Percentiles rank a stretch among this genome's conserved stretches.
phyloP scores from a whole-genome alignment of 768 basidiomycete genomes.

The Boletellus emodensis region DNA sequence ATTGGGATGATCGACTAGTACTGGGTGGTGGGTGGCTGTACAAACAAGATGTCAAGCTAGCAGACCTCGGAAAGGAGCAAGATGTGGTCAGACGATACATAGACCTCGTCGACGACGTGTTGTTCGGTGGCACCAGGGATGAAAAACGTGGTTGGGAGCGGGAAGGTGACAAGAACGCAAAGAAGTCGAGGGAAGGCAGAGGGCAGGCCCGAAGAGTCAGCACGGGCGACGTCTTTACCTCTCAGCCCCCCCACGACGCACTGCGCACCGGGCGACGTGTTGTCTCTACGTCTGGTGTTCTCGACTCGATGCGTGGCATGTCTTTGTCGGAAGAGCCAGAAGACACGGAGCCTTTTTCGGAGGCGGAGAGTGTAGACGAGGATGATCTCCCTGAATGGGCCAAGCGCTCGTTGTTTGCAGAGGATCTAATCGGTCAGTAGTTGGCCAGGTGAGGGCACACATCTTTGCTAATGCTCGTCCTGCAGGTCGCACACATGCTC shows the following conservation, averaged over 20 bases:
- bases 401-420: conserved; percentile 48
- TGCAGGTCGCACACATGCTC: conserved; percentile 60
- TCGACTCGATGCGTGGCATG: conserved; percentile 50
- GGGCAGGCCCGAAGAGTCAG: conserved; percentile 33
- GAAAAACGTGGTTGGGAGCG: conserved; percentile 47
- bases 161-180: conserved; percentile 42
- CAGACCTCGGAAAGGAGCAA: conserved; percentile 54
- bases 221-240: conserved; percentile 29
- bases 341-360: conserved; percentile 44
- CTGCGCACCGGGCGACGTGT: conserved; percentile 40
- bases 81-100: conserved; percentile 57
- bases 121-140: conserved; percentile 61
- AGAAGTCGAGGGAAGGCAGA: conserved; percentile 39
- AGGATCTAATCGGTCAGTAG: conserved; percentile 56
- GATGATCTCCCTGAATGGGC: conserved; percentile 80
- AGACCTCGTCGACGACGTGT: conserved; percentile 73
- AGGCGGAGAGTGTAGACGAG: conserved; percentile 51
- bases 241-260: conserved; percentile 18
- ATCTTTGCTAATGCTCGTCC: conserved; percentile 2
- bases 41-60: conserved; percentile 55
- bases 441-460: conserved; percentile 1
- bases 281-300: conserved; percentile 53
- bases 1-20: conserved; percentile 80
- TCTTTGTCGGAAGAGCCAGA: conserved; percentile 55
- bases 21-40: conserved; percentile 84